These are phyloP conservation scores for Dendrobium huoshanense DNA, from an alignment of 106 monocot species.

Conservation along the genomic window DNA sequence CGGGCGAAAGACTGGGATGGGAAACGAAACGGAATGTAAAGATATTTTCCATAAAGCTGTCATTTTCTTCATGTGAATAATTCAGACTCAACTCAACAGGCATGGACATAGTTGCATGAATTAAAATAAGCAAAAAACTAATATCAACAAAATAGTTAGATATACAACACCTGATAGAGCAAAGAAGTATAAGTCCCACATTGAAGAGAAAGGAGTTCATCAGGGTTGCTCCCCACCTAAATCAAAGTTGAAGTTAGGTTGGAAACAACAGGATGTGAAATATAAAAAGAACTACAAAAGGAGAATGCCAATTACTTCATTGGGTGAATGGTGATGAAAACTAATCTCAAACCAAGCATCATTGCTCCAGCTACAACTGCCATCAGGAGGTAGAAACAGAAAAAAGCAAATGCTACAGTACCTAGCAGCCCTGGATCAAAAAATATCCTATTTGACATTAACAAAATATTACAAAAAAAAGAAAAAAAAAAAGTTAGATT, in stretches of 20 bases:
- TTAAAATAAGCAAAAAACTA: neutral
- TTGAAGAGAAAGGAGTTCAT: constrained; percentile 99
- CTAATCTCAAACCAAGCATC: constrained; percentile 94
- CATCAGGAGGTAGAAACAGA: constrained; percentile 93
- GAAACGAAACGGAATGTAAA: neutral
- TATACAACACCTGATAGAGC: constrained; percentile 79
- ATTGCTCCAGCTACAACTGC: constrained; percentile 94
- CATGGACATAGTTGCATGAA: neutral
- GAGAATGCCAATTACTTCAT: constrained; percentile 74
- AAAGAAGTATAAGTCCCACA: constrained; percentile 91
- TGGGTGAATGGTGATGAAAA: constrained; percentile 94
- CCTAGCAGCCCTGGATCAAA: constrained; percentile 74
- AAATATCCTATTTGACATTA: neutral
- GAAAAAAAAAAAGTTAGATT: neutral
- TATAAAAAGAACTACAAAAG: neutral
- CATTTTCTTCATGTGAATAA: neutral
- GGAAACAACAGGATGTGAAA: neutral
- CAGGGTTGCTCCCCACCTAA: constrained; percentile 94
- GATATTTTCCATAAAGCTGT: neutral
- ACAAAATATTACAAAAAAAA: neutral
- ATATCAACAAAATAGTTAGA: neutral
- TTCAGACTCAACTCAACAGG: neutral
- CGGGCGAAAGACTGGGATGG: too few relatives aligned
- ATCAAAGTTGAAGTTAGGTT: constrained; percentile 6
- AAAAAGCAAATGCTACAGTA: constrained; percentile 94